Conservation (phyloP, 768 basidiomycete genomes). For the Sistotremastrum suecicum region DNA sequence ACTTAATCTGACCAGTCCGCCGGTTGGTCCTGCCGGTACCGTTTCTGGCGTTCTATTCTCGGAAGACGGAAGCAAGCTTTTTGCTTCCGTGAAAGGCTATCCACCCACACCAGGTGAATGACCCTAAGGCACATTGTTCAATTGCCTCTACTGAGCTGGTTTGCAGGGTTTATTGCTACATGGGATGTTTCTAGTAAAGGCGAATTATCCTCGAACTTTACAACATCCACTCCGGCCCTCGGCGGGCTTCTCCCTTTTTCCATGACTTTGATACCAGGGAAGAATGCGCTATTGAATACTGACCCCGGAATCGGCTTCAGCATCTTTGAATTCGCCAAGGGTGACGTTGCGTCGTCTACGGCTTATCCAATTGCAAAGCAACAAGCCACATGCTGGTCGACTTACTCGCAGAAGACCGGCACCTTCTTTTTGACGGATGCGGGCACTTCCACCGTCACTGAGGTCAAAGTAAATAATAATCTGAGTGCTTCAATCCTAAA, state of each 20-base stretch:
- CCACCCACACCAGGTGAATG: slow-evolving; percentile 18
- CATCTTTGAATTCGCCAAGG: slow-evolving; percentile 5
- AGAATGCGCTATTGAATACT: slow-evolving; percentile 8
- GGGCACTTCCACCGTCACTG: slow-evolving; percentile 22
- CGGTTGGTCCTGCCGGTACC: slow-evolving; percentile 8
- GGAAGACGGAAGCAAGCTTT: slow-evolving; percentile 6
- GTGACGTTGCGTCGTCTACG: slow-evolving; percentile 3
- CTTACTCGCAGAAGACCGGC: slow-evolving; percentile 25
- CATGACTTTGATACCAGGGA: slow-evolving; percentile 7
- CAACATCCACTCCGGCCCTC: slow-evolving; percentile 2
- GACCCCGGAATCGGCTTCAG: slow-evolving; percentile 8
- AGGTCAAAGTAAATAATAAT: slow-evolving; percentile 32
- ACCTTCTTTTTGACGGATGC: slow-evolving; percentile 27
- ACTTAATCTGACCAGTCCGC: slow-evolving; percentile 10
- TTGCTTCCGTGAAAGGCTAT: slow-evolving; percentile 10
- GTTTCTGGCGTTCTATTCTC: slow-evolving; percentile 10
- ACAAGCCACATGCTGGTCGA: slow-evolving; percentile 29
- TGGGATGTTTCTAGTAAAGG: slow-evolving; percentile 6
- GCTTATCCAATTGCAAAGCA: slow-evolving; percentile 21
- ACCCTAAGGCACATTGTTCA: not conserved
- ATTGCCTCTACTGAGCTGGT: not conserved
- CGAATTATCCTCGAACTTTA: slow-evolving; percentile 6
- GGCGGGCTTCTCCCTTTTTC: slow-evolving; percentile 10
- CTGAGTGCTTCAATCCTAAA: slow-evolving; percentile 31
- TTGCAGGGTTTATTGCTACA: slow-evolving; percentile 1